Base-by-base conservation (phyloP, 2,329 filamentous ascomycete species). In the Botrytis hyacinthi region DNA sequence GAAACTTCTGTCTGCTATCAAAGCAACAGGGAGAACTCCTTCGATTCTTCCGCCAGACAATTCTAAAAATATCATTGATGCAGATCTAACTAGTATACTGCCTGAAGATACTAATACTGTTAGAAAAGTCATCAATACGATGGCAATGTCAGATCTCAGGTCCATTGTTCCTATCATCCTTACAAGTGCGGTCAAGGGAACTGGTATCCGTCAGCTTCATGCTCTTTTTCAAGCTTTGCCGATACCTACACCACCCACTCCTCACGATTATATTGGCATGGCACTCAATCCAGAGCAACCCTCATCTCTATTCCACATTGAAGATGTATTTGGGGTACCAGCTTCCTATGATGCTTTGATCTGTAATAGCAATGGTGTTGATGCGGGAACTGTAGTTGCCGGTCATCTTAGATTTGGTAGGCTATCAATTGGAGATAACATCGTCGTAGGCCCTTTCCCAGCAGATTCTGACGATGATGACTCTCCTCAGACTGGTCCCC, bases 141-240 rank as follows among this genome's bases (percentile, higher is more conserved):
- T 93, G 37, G 80, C 84, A 29, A 81, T 83, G 35, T 80, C 76
- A 51, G 72, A 74, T 40, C 74, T 81, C n/a, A 79, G 72, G 46
- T 76, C 79, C 2, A 85, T 89, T 48, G 92, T 98, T 1, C 96
- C 96, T 0, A 95, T 99, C 67, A 84, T 98, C 1, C 86, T 98
- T 73, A 95, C 94, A 5, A 98, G 95, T 80, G 90, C 94, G 6
- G 91, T 97, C 2, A 93, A 92, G 77, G 96, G 95, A 0, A 91
- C 87, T 20, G 95, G 96, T 0, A 92, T 98, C 72, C 90, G 90
- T 8, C 88, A 92, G 72, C 81, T 97, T 35, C 96, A 98, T 83
- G 93, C 94, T 29, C 86, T 98, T 32, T 84, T 99, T 20, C 88
- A 91, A 73, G 88, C 87, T 72, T 85, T 99, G 59, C 95, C 95